Evolutionary conservation across 768 basidiomycete species (phyloP), one percentile per base, ranked within the genome.

Genomic region (Podaxis pistillaris): DNA sequence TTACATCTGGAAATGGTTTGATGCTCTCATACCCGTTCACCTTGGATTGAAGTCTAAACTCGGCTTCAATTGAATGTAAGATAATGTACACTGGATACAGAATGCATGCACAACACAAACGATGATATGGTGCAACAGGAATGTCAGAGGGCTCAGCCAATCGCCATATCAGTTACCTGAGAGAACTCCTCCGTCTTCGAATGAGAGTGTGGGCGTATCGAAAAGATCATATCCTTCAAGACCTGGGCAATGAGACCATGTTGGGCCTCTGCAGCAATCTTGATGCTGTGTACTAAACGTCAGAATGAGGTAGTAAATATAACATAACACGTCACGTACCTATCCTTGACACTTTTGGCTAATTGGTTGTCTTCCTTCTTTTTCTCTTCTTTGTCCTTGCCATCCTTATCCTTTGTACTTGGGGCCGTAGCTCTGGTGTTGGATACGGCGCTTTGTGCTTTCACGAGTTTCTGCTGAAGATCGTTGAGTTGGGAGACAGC

Each of bases 241-340:
- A 96, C 87, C 71, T 98, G 96, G 1, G 94, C 82, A 64, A 97
- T 94, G 58, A 98, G 85, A 1, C 94, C 96, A 67, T 98, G 95
- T 67, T 96, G 94, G 1, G 92, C 92, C 71, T 98, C 95, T 3
- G 89, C 83, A 0, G 94, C 88, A 58, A 98, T 93, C 69, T 91
- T 94, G 44, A 86, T 88, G 72, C 96, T 98, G 51, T 57, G 57
- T 40, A 65, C 3, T 30, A 33, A 26, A 51, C 7, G 28, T 62
- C n/a, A 47, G 53, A 59, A 59, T 24, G 33, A 19, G 12, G 28
- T 30, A 58, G 46, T 38, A 52, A 37, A 19, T 1, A n/a, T 0
- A 28, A 28, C 4, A 33, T n/a, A 46, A 46, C 8, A 30, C 41
- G 19, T 28, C 11, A 75, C 79, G 56, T 64, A 91, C 94, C 93